These are phyloP conservation scores for Naematelia encephala DNA, from an alignment of 768 basidiomycete genomes.

Conservation along the genomic window DNA sequence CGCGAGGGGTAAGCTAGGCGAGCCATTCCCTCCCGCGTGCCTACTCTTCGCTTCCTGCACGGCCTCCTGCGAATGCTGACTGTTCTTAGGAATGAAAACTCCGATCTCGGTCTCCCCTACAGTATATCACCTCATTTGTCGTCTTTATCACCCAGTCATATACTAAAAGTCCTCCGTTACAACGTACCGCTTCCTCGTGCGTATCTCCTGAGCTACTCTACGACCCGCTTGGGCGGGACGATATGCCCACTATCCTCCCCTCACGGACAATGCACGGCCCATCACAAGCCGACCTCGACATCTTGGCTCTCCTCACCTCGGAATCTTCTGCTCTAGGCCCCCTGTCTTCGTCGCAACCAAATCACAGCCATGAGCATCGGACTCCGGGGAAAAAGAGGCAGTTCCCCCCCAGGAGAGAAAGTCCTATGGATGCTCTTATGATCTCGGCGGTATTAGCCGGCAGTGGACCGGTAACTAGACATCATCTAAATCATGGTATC, in stretches of 20 bases:
- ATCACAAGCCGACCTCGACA: slow-evolving; percentile 58
- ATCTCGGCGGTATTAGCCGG: slow-evolving; percentile 48
- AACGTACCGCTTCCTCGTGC: no score
- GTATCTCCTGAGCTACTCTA: no score
- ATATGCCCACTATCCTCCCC: slow-evolving; percentile 19
- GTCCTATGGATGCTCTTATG: slow-evolving; percentile 45
- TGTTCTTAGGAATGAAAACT: background rate
- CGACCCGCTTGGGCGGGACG: background rate
- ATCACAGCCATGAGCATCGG: background rate
- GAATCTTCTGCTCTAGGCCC: slow-evolving; percentile 52
- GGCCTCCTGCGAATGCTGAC: background rate
- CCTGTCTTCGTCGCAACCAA: slow-evolving; percentile 10
- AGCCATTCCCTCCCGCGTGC: background rate
- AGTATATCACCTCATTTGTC: background rate
- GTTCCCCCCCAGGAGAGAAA: slow-evolving; percentile 36
- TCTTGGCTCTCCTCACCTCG: slow-evolving; percentile 66
- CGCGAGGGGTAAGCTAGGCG: background rate
- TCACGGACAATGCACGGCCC: slow-evolving; percentile 17
- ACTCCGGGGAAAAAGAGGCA: slow-evolving; percentile 15
- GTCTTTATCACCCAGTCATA: no score
- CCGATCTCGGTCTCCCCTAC: background rate
- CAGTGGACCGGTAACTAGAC: slow-evolving; percentile 41
- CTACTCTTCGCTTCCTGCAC: background rate
- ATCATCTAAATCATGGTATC: slow-evolving; percentile 47
- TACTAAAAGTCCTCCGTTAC: no score